Base-by-base conservation (phyloP, 2,329 filamentous ascomycete species). In the Metarhizium brunneum region DNA sequence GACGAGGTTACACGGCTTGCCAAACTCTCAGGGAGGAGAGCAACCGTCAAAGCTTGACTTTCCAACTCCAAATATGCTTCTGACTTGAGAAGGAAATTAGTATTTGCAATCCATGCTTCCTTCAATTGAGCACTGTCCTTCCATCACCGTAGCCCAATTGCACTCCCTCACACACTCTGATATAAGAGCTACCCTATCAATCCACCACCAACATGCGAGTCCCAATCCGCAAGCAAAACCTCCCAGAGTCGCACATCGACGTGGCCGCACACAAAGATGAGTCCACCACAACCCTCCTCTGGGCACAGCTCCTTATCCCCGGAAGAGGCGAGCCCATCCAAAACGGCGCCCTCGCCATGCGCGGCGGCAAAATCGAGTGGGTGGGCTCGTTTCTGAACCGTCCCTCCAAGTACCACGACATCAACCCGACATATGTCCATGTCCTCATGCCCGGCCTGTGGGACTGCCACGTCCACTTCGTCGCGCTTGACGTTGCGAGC, bases 381-480 rank as follows among this genome's bases (percentile, higher is more conserved):
- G 64, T 73, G 45, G 71, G 72, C 16, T 40, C 54, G 16, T 57
- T 55, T 47, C 11, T 25, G 29, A 36, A 55, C 18, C 50, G 55
- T 1, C 58, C 59, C 2, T 25, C 48, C 50, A 40, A 64, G 2
- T 60, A 65, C 29, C 52, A 60, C 42, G 50, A 61, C 14, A 45
- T 73, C 4, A 67, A 67, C 0, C 49, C 57, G 2, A 61, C 64
- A 8, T 72, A 71, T 61, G 73, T 79, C 14, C 69, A 71, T 0
- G 70, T 75, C 10, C 61, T 78, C 8, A 74, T 81, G 66, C 77
- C 78, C 0, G 78, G 78, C 2, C 69, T 82, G 25, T 81, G 77
- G 77, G 78, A 81, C 56, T 75, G 71, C 58, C 78, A 80, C 62
- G 69, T 72, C 0, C 78, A 81, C 61, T 77, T 75, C 58, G 59